Base-by-base conservation (phyloP, 345 rosid species). In the Hibiscus tridactylites region DNA sequence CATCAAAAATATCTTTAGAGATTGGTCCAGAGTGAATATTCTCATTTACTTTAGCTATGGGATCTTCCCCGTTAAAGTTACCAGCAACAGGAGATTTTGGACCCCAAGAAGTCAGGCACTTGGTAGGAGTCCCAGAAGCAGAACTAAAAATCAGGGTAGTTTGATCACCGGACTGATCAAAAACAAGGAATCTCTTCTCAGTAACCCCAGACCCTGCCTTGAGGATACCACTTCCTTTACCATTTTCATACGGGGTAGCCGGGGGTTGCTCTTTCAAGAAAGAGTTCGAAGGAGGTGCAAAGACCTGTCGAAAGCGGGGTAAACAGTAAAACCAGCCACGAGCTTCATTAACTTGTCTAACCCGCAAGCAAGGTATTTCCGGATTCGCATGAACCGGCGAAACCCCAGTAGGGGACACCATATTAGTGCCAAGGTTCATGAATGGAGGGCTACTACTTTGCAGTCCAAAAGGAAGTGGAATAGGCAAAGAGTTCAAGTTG, bases 161-260 rank as follows among this genome's bases (percentile, higher is more conserved):
- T 71, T 83, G 83, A 80, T 84, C 88, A 42, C 89, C 90, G 0
- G 93, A 90, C 70, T 83, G 89, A 81, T 91, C 96, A 81, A 91
- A 90, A 60, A 87, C 87, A 58, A 91, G 80, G 73, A 88, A 87
- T 73, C 74, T 85, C 81, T 83, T 87, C 75, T 75, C 86, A 52
- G 56, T 70, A 75, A 79, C 74, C 5, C 80, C 80, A 7, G 78
- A 37, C 5, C 71, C 86, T 1, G 39, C 24, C 54, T 75, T 77
- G 15, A 80, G 79, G 6, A 63, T 49, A 17, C 65, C 28, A 9
- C 61, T 15, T 71, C 74, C 85, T 61, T 7, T 58, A 24, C 24
- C 6, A 39, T 72, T 65, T 4, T 53, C 84, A 42, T 0, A n/a
- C 31, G 65, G 75, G 35, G 42, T 52, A 47, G 71, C 57, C 12